These are phyloP conservation scores for Buddleja alternifolia DNA, from an alignment of 257 asterid genomes.

Conservation along the genomic window DNA sequence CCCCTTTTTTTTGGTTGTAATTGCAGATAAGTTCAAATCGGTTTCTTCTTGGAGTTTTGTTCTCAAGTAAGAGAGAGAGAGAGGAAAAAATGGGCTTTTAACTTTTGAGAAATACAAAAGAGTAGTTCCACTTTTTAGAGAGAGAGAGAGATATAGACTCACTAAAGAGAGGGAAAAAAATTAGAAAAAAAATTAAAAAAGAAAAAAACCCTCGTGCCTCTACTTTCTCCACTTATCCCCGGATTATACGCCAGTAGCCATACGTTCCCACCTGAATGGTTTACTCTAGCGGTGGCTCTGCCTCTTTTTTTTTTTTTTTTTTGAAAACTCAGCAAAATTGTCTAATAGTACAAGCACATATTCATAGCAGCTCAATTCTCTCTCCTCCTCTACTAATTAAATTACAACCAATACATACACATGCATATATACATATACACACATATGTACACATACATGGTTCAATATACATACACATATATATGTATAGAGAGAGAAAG, in stretches of 20 bases:
- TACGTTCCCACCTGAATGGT: slow-evolving; percentile 71
- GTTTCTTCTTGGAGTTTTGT: slow-evolving; percentile 38
- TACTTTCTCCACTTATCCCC: slow-evolving; percentile 53
- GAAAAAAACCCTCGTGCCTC: slow-evolving; percentile 62
- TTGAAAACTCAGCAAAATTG: slow-evolving; percentile 24
- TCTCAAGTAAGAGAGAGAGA: slow-evolving; percentile 48
- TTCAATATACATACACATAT: background rate
- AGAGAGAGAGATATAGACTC: slow-evolving; percentile 25
- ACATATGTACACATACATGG: background rate
- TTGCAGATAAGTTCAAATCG: slow-evolving; percentile 63
- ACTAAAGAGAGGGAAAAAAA: slow-evolving; percentile 15
- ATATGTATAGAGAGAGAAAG: slow-evolving; percentile 5
- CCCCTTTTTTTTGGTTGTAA: slow-evolving; percentile 2
- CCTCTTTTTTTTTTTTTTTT: slow-evolving; percentile 23
- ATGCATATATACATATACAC: background rate
- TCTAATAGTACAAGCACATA: background rate
- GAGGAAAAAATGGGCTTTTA: background rate
- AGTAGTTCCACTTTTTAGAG: background rate
- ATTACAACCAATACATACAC: background rate
- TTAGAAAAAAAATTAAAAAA: slow-evolving; percentile 35
- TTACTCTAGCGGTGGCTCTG: slow-evolving; percentile 59
- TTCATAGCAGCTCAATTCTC: slow-evolving; percentile 50
- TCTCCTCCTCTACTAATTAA: slow-evolving; percentile 27
- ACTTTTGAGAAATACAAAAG: background rate
- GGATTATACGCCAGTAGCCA: slow-evolving; percentile 65